phyloP scores from a whole-genome alignment of 2,329 filamentous ascomycete species.

The Didymosphaeria variabile region DNA sequence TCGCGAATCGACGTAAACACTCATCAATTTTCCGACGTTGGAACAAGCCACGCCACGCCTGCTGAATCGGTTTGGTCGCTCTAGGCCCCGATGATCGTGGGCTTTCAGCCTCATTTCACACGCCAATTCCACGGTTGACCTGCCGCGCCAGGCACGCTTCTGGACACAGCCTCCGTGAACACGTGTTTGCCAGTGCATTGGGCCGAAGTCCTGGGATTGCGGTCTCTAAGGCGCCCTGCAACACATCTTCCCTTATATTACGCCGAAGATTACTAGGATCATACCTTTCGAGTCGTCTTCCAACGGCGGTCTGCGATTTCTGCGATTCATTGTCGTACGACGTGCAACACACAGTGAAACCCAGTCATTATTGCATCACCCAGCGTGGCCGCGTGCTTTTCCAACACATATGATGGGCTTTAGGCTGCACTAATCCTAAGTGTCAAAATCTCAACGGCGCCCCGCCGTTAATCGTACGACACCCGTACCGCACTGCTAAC shows the following conservation, averaged over 20 bases:
- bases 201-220: not conserved
- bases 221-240: no score
- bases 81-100: no score
- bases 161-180: not conserved
- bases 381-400: no score
- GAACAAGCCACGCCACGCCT: not conserved
- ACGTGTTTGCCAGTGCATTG: not conserved
- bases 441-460: not conserved
- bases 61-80: not conserved
- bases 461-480: conserved; percentile 1
- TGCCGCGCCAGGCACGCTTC: conserved; percentile 2
- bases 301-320: no score
- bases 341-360: no score
- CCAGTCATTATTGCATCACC: no score
- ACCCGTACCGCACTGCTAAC: not conserved
- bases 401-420: no score
- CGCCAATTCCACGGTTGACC: not conserved
- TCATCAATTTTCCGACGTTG: not conserved
- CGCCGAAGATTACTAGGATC: no score
- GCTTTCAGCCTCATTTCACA: not conserved
- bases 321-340: no score
- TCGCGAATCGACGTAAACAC: not conserved
- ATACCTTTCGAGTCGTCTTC: no score
- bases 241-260: no score
- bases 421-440: no score